phyloP scores from a whole-genome alignment of 176 grass and related monocot genomes.

The Aechmea fasciata region DNA sequence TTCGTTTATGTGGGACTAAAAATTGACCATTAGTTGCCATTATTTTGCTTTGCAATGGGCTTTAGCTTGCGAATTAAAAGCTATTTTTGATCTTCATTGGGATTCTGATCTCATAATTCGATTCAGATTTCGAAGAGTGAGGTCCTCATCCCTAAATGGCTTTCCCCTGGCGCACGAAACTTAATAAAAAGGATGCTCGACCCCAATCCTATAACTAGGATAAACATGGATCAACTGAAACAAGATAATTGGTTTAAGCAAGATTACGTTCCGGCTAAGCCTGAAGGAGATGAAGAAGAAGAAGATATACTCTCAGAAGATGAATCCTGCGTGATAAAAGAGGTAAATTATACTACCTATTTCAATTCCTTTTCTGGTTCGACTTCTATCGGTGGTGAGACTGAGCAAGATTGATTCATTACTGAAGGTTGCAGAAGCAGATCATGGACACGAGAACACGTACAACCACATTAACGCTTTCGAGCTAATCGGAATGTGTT shows the following conservation, averaged over 20 bases:
- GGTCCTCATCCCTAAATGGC: slow-evolving; percentile 11
- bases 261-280: slow-evolving; percentile 4
- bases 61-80: too few relatives aligned
- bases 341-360: slow-evolving; percentile 6
- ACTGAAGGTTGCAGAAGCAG: neutral
- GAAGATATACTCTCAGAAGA: neutral
- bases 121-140: slow-evolving; percentile 15
- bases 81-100: neutral
- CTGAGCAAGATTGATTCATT: neutral
- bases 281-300: neutral
- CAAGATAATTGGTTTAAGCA: slow-evolving; percentile 24
- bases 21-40: neutral
- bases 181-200: slow-evolving; percentile 17
- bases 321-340: neutral
- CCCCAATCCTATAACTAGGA: slow-evolving; percentile 13
- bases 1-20: too few relatives aligned
- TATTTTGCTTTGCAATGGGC: neutral
- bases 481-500: slow-evolving; percentile 93
- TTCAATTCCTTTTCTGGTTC: neutral
- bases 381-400: neutral
- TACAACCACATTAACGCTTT: slow-evolving; percentile 85
- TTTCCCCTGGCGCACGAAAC: slow-evolving; percentile 17
- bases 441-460: neutral
- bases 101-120: neutral
- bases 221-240: slow-evolving; percentile 16